phyloP scores from a whole-genome alignment of 2,329 filamentous ascomycete genomes.

The Dactylellina parvicollis region DNA sequence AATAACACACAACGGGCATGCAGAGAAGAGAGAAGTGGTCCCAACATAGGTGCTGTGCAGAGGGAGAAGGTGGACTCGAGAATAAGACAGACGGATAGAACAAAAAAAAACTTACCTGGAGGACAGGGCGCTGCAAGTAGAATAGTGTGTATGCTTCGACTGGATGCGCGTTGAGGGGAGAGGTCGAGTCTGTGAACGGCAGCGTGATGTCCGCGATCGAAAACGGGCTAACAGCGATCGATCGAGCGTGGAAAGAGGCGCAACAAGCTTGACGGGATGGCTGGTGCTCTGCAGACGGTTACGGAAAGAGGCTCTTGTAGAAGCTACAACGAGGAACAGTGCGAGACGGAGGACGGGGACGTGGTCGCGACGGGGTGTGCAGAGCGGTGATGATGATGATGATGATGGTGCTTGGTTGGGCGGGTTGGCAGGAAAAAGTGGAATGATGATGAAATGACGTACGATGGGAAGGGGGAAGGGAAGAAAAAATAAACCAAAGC shows the following conservation, averaged over 20 bases:
- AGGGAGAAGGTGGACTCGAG: too few species aligned
- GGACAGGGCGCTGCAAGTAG: conserved; percentile 9
- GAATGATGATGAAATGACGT: conserved; percentile 55
- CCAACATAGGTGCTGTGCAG: too few species aligned
- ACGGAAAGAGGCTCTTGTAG: conserved; percentile 28
- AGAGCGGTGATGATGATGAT: conserved; percentile 3
- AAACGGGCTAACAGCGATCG: background rate
- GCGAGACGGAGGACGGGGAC: background rate
- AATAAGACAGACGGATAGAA: too few species aligned
- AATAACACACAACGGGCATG: too few species aligned
- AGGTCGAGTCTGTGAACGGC: background rate
- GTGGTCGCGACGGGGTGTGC: background rate
- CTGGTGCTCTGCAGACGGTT: conserved; percentile 14
- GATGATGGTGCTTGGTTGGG: conserved; percentile 4
- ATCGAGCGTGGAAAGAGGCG: conserved; percentile 21
- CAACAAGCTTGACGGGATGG: conserved; percentile 36
- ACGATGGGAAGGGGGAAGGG: conserved; percentile 38
- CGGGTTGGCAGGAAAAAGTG: conserved; percentile 32
- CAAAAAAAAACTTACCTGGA: conserved; percentile 19
- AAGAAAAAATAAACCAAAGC: conserved; percentile 3
- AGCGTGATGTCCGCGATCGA: conserved; percentile 3
- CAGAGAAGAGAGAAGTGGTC: background rate
- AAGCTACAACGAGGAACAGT: background rate
- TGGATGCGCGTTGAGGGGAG: background rate
- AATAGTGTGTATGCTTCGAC: conserved; percentile 13